Evolutionary conservation across 257 asterid species (phyloP), one percentile per base, ranked within the genome.

Genomic region (Jacaranda mimosifolia): DNA sequence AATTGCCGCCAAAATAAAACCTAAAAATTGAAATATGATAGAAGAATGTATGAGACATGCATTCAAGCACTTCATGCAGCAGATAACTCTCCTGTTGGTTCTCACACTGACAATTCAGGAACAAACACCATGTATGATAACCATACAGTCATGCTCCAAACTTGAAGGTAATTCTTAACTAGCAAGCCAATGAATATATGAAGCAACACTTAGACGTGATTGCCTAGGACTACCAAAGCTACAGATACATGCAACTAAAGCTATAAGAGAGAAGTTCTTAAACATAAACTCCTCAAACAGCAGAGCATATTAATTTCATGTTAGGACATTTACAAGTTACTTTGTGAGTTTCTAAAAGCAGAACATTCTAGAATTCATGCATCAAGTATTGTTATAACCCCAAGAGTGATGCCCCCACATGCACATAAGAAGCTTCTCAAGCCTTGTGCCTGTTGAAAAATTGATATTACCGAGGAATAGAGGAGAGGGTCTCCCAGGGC

Each of bases 401-500:
- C 21, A 7, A 8, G 53, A 67, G 12, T 43, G 63, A 42, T 68
- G 45, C 52, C 19, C 11, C 42, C 32, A 26, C 7, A 52, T 14
- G 15, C 7, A 58, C 0, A 5, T n/a, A 9, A 38, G 68, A 43
- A 53, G 51, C 40, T 70, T 26, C 38, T 73, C 48, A 70, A 14
- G 40, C 60, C 13, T 66, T 53, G 55, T 73, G 38, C 26, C 12
- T 53, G 21, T 32, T 49, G 13, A 7, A 59, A 0, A 75, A 80
- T 40, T 73, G 65, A 72, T 39, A 51, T 69, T 85, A 94, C 98
- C 98, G 77, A 87, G 76, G 79, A 94, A 94, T 58, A 70, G 75
- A 72, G 97, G 92, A 0, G 97, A 94, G 52, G 98, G 97, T 36
- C 87, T 89, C 81, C 97, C 98, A 45, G 96, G 97, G 60, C 98